phyloP scores from a whole-genome alignment of 345 rosid species.

The Lepidium aucheri region DNA sequence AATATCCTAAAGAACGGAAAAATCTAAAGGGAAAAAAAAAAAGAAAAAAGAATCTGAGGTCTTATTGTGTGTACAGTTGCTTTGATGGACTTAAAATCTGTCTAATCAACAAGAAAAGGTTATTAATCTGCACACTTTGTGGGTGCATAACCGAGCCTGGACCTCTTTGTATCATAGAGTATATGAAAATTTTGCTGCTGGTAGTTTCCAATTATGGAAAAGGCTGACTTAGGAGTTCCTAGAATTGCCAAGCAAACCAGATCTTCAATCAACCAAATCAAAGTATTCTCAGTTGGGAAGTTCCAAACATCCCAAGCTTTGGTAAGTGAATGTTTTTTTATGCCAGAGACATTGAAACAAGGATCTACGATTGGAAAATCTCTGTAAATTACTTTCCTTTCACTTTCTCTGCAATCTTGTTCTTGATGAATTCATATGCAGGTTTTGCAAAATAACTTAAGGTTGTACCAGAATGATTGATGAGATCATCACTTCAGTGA shows the following conservation, averaged over 20 bases:
- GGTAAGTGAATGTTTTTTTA: slow-evolving; percentile 51
- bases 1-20: slow-evolving; percentile 16
- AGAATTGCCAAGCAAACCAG: slow-evolving; percentile 76
- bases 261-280: slow-evolving; percentile 48
- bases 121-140: slow-evolving; percentile 60
- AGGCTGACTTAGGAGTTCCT: slow-evolving; percentile 66
- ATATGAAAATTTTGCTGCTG: slow-evolving; percentile 88
- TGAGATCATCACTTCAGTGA: no score
- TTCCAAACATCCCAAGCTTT: slow-evolving; percentile 67
- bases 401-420: slow-evolving; percentile 52
- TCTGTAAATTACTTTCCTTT: slow-evolving; percentile 37
- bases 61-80: slow-evolving; percentile 25
- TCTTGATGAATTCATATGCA: slow-evolving; percentile 46
- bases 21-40: background rate
- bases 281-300: slow-evolving; percentile 83
- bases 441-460: slow-evolving; percentile 68
- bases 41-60: slow-evolving; percentile 1
- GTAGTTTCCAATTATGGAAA: slow-evolving; percentile 84
- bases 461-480: slow-evolving; percentile 79
- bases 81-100: background rate
- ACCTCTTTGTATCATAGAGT: slow-evolving; percentile 61
- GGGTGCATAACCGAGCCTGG: slow-evolving; percentile 76
- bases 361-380: slow-evolving; percentile 62
- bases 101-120: background rate
- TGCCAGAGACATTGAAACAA: slow-evolving; percentile 82